Evolutionary conservation across 2,329 filamentous ascomycete species (phyloP).

Genomic region (Parafenestella ontariensis): DNA sequence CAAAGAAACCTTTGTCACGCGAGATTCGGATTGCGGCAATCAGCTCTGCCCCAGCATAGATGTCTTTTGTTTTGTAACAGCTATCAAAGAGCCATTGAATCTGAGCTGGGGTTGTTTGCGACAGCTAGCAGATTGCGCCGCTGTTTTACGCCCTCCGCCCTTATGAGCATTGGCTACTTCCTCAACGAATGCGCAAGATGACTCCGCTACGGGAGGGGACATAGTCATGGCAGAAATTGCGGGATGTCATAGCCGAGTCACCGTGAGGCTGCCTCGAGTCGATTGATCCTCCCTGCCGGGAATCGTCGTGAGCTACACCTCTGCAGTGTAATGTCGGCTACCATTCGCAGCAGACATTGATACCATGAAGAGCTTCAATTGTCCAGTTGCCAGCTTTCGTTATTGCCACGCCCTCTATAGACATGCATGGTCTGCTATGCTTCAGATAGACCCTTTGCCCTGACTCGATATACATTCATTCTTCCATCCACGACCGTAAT

Average conservation of each 20-base stretch:
- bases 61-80: background rate
- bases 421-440: too few relatives aligned
- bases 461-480: background rate
- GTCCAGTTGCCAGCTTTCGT: too few relatives aligned
- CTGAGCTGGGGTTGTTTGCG: constrained; percentile 5
- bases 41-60: background rate
- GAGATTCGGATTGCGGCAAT: background rate
- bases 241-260: background rate
- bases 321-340: background rate
- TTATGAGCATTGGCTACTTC: background rate
- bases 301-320: background rate
- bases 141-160: constrained; percentile 2
- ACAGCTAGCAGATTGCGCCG: background rate
- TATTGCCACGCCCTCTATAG: too few relatives aligned
- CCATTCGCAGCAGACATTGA: background rate
- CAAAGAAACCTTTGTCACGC: constrained; percentile 7
- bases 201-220: constrained; percentile 1
- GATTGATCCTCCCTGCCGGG: background rate
- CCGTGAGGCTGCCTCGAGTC: background rate
- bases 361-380: too few relatives aligned
- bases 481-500: background rate
- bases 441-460: background rate
- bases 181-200: constrained; percentile 1
- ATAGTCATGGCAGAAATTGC: constrained; percentile 8
- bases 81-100: background rate